phyloP scores from a whole-genome alignment of 129 eudicot genomes.

The Mikania micrantha region DNA sequence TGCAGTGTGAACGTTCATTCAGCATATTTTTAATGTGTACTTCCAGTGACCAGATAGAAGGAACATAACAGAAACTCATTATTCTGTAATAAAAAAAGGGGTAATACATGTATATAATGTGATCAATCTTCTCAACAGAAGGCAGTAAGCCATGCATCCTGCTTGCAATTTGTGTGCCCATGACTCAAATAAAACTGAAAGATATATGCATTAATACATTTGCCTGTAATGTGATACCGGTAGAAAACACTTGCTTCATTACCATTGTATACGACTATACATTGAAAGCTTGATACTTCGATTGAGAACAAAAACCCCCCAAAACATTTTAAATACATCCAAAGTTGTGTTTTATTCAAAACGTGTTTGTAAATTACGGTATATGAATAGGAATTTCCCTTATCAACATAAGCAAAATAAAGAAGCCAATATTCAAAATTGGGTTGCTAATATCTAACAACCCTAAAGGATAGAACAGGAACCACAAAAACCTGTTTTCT shows the following conservation, averaged over 20 bases:
- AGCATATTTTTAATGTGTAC: neutral
- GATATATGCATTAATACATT: neutral
- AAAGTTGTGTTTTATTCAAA: neutral
- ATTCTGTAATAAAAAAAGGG: neutral
- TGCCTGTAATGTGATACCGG: neutral
- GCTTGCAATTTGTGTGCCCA: neutral
- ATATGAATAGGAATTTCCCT: neutral
- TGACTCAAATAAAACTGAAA: neutral
- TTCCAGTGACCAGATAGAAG: neutral
- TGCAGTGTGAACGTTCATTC: neutral
- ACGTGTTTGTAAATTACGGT: neutral
- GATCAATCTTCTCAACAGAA: neutral
- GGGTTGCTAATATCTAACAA: neutral
- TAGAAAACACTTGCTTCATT: neutral
- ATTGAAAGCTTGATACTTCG: neutral
- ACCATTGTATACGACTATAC: neutral
- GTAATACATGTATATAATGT: neutral
- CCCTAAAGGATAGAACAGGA: neutral
- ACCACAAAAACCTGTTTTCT: conserved; percentile 6
- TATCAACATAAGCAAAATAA: neutral
- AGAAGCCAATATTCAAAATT: neutral
- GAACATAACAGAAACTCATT: neutral
- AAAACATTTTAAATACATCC: neutral
- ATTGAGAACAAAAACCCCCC: neutral
- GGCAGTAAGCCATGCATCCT: neutral